Evolutionary conservation across 2,329 filamentous ascomycete genomes (phyloP).

Genomic region (Penicillium crustosum): DNA sequence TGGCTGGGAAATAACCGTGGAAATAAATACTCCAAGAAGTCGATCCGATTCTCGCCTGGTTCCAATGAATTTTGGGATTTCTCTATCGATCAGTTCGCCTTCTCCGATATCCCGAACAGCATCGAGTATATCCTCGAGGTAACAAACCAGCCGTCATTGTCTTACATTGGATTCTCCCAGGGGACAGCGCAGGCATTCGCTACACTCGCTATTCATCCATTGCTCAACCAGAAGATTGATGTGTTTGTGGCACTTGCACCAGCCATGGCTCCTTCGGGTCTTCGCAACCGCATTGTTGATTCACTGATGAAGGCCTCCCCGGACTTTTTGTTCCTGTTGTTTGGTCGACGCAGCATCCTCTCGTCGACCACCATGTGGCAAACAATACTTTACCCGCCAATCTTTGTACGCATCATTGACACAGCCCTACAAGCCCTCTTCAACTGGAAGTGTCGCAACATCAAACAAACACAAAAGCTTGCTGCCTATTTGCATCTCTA

Average conservation of each 20-base stretch:
- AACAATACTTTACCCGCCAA: conserved; percentile 87
- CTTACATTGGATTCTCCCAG: conserved; percentile 96
- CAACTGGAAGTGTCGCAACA: conserved; percentile 83
- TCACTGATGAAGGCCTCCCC: conserved; percentile 91
- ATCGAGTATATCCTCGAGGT: conserved; percentile 88
- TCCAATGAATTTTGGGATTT: conserved; percentile 90
- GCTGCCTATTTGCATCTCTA: conserved; percentile 95
- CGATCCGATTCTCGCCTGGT: conserved; percentile 70
- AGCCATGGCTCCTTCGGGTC: conserved; percentile 90
- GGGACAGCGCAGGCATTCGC: conserved; percentile 97
- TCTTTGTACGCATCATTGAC: conserved; percentile 88
- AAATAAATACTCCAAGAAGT: conserved; percentile 99
- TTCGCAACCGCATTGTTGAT: conserved; percentile 88
- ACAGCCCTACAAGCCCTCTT: conserved; percentile 79
- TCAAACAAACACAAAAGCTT: conserved; percentile 81
- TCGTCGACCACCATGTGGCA: conserved; percentile 97
- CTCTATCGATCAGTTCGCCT: conserved; percentile 96
- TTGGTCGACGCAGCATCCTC: conserved; percentile 86
- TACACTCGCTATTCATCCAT: conserved; percentile 85
- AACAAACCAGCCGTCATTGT: conserved; percentile 78
- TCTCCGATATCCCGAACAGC: conserved; percentile 93
- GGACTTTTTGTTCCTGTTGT: conserved; percentile 86
- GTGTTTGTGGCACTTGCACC: conserved; percentile 95
- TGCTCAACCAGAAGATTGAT: conserved; percentile 87
- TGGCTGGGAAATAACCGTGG: conserved; percentile 98